Evolutionary conservation across 371 early-diverging fungal species (phyloP).

Genomic region (Rhizopus arrhizus): DNA sequence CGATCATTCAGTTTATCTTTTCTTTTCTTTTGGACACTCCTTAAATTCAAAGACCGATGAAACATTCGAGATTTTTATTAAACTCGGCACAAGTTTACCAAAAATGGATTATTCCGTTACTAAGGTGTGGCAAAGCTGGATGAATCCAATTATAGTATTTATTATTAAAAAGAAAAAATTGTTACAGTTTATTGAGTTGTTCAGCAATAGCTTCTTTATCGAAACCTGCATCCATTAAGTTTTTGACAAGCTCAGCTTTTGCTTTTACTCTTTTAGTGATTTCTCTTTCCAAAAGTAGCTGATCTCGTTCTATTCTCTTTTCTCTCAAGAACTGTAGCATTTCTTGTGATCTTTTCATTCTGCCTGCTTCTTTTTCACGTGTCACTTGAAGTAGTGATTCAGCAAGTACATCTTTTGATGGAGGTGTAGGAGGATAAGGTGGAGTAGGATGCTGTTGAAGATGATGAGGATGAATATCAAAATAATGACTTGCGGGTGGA

Average conservation of each 20-base stretch:
- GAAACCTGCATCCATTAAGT: conserved; percentile 48
- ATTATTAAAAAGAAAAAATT: not conserved
- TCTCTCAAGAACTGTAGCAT: conserved; percentile 48
- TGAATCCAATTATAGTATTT: conserved; percentile 11
- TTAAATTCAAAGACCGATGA: not conserved
- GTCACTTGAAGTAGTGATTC: conserved; percentile 43
- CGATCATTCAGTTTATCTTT: no score
- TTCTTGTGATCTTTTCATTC: conserved; percentile 48
- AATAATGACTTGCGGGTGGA: conserved; percentile 9
- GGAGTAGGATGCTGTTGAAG: conserved; percentile 12
- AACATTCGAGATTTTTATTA: not conserved
- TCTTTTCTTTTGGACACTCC: not conserved
- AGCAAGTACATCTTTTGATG: conserved; percentile 26
- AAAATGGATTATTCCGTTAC: conserved; percentile 20
- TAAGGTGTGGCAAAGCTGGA: conserved; percentile 23
- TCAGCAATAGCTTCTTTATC: conserved; percentile 47
- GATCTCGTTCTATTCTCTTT: conserved; percentile 45
- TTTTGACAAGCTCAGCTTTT: conserved; percentile 50
- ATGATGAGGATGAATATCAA: conserved; percentile 10
- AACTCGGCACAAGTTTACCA: conserved; percentile 4
- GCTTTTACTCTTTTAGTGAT: conserved; percentile 45
- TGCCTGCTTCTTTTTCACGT: conserved; percentile 47
- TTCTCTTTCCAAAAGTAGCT: conserved; percentile 48
- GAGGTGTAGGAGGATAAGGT: conserved; percentile 5
- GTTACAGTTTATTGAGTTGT: conserved; percentile 37